These are phyloP conservation scores for Pseudogymnoascus sp. DNA, from an alignment of 2,329 filamentous ascomycete species.

Conservation along the genomic window DNA sequence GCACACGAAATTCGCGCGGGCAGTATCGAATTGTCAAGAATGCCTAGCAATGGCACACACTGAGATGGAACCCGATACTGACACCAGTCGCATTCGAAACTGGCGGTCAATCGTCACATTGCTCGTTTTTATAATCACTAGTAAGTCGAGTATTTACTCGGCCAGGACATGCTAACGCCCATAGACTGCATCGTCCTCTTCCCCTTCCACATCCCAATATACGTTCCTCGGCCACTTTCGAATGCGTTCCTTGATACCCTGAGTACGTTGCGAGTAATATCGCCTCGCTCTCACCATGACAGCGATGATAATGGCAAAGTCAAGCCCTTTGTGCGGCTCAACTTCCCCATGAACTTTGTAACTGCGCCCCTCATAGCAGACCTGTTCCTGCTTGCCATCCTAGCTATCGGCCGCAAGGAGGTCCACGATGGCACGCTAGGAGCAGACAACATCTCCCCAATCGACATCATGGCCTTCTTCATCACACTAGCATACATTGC, in stretches of 20 bases:
- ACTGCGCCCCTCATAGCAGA: conserved; percentile 65
- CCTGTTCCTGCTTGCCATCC: conserved; percentile 62
- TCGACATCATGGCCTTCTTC: conserved; percentile 72
- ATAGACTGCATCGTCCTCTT: conserved; percentile 63
- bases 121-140: conserved; percentile 61
- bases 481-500: conserved; percentile 68
- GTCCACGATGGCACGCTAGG: conserved; percentile 64
- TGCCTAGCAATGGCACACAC: not conserved
- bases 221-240: conserved; percentile 45
- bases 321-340: conserved; percentile 41
- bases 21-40: not conserved
- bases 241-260: conserved; percentile 39
- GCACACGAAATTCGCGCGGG: not conserved
- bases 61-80: conserved; percentile 30
- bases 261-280: conserved; percentile 45
- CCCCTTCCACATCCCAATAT: conserved; percentile 59
- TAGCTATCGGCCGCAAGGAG: conserved; percentile 59
- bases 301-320: conserved; percentile 24
- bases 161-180: not conserved
- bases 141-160: conserved; percentile 41
- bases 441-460: conserved; percentile 56
- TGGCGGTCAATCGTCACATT: conserved; percentile 68
- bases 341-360: conserved; percentile 62
- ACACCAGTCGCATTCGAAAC: conserved; percentile 50
- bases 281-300: conserved; percentile 28